Conservation (phyloP, 345 rosid species). For the Brassica rapa region DNA sequence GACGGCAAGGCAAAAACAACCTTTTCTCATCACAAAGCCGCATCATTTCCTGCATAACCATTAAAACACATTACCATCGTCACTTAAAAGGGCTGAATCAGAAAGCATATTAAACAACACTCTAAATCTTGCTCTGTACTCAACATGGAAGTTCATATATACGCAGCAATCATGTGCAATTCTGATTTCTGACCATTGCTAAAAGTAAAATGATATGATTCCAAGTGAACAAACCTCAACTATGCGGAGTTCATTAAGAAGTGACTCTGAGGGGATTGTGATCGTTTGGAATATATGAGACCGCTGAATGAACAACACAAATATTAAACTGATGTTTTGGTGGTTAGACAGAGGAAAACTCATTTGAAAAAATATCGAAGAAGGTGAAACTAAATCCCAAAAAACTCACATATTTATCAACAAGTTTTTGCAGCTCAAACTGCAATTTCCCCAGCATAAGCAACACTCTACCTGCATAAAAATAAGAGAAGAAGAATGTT, state of each 20-base stretch:
- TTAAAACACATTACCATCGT: conserved; percentile 1
- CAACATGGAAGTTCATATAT: conserved; percentile 11
- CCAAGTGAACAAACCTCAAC: conserved; percentile 77
- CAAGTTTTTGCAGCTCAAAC: conserved; percentile 77
- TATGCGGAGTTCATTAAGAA: conserved; percentile 91
- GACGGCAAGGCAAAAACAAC: conserved; percentile 42
- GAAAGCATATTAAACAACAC: conserved; percentile 1
- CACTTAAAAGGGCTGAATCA: conserved; percentile 7
- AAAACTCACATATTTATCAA: conserved; percentile 84
- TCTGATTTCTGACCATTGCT: neutral
- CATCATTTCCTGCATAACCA: conserved; percentile 89
- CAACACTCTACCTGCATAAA: conserved; percentile 68
- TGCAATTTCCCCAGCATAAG: conserved; percentile 88
- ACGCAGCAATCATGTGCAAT: neutral
- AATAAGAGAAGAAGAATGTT: conserved; percentile 23
- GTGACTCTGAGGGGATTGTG: conserved; percentile 88
- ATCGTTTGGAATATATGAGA: conserved; percentile 80
- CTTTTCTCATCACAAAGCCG: conserved; percentile 93
- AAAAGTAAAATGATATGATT: conserved; percentile 5
- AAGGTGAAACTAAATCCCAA: conserved; percentile 1
- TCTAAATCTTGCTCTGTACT: conserved; percentile 2
- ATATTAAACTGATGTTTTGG: conserved; percentile 4
- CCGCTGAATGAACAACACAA: conserved; percentile 57
- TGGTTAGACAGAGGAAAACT: conserved; percentile 5
- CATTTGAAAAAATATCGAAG: neutral